Conservation (phyloP, 2,329 filamentous ascomycete genomes). For the Aureobasidium subglaciale region DNA sequence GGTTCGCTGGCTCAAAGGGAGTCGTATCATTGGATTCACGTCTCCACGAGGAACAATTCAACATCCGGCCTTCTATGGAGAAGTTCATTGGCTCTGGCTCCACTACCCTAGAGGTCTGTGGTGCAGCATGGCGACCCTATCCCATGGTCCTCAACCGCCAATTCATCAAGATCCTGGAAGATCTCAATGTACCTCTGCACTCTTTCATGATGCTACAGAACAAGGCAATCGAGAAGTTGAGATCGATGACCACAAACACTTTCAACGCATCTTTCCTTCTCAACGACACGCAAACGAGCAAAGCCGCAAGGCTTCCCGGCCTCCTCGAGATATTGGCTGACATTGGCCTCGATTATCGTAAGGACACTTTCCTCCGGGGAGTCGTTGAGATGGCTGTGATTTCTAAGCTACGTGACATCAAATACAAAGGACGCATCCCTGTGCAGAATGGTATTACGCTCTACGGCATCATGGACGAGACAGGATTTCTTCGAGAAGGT, state of each 20-base stretch:
- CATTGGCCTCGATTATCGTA: constrained; percentile 57
- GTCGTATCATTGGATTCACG: constrained; percentile 65
- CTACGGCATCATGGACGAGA: constrained; percentile 81
- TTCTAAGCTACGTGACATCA: constrained; percentile 64
- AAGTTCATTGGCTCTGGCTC: constrained; percentile 60
- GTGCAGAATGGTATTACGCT: constrained; percentile 65
- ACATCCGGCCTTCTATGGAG: constrained; percentile 66
- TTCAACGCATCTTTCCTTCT: constrained; percentile 62
- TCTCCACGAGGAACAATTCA: constrained; percentile 52
- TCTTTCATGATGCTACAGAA: constrained; percentile 62
- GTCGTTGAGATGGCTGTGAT: constrained; percentile 64
- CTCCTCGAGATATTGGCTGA: constrained; percentile 54
- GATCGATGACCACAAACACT: constrained; percentile 50
- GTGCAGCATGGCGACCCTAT: constrained; percentile 59
- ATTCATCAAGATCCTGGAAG: constrained; percentile 80
- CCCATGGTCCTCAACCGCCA: constrained; percentile 68
- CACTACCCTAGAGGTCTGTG: constrained; percentile 62
- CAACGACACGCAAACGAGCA: constrained; percentile 53
- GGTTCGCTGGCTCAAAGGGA: constrained; percentile 67
- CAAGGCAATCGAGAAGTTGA: constrained; percentile 53
- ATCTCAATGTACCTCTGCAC: constrained; percentile 52
- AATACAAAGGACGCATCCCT: constrained; percentile 70
- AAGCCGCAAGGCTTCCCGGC: constrained; percentile 51
- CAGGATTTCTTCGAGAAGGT: constrained; percentile 56
- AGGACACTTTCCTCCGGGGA: constrained; percentile 62